Evolutionary conservation across 768 basidiomycete genomes (phyloP).

Genomic region (Termitomyces heimii): DNA sequence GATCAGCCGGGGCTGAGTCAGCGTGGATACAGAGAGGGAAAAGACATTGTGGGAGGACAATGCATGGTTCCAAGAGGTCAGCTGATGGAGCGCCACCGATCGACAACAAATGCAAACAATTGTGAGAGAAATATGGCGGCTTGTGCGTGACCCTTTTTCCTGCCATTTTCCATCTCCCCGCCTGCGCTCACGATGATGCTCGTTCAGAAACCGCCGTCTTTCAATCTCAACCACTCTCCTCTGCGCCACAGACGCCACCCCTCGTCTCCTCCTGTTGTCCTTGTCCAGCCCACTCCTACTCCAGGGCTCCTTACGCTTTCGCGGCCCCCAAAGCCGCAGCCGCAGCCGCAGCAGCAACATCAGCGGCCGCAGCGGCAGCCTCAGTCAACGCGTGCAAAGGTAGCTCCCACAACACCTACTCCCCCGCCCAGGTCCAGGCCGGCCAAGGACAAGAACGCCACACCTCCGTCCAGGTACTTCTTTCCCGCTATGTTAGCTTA

Average conservation of each 20-base stretch:
- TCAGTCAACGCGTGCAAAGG: background rate
- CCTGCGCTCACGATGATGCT: conserved; percentile 36
- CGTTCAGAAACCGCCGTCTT: conserved; percentile 37
- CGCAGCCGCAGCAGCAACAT: background rate
- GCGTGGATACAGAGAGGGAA: too few relatives aligned
- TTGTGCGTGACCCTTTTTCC: conserved; percentile 8
- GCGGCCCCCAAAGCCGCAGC: conserved; percentile 28
- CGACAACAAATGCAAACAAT: conserved; percentile 20
- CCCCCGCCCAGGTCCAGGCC: background rate
- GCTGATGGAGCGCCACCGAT: conserved; percentile 13
- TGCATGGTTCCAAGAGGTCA: too few relatives aligned
- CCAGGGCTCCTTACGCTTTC: conserved; percentile 71
- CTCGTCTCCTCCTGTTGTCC: conserved; percentile 58
- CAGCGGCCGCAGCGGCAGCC: background rate
- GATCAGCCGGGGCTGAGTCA: background rate
- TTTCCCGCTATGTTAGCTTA: background rate
- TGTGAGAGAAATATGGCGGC: conserved; percentile 11
- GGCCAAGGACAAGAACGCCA: background rate
- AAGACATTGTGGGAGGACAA: background rate
- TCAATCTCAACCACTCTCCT: conserved; percentile 22
- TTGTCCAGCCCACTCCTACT: conserved; percentile 66
- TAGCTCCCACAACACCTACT: conserved; percentile 12
- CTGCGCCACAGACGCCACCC: conserved; percentile 60
- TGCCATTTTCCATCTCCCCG: conserved; percentile 8
- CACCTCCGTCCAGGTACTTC: background rate